Base-by-base conservation (phyloP, 106 monocot genomes). In the Allium sativum region DNA sequence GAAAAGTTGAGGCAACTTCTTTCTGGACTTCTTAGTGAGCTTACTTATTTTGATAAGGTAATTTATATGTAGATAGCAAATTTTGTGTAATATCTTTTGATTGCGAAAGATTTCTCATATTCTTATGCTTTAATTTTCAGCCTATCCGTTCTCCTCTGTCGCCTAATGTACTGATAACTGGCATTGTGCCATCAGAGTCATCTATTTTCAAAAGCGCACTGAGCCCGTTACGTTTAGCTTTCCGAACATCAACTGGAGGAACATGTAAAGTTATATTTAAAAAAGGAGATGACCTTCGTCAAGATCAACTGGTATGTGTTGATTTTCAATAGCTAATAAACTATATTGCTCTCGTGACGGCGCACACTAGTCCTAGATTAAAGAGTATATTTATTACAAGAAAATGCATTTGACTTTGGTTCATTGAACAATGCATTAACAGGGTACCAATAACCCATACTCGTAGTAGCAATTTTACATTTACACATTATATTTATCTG, bases 41-140 rank as follows among this genome's bases (percentile, higher is more conserved):
- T 91, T 59, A 87, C 90, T 21, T 84, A 91, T 65, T 96, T 96
- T 80, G 96, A 96, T 58, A 91, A 96, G 96, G 96, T 90, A 17
- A 8, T 20, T 31, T 3, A 31, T 1, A 31, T 3, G 31, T 31
- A 31, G 31, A 31, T 5, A 31, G 31, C 31, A 31, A 31, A 31
- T 31, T 31, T 5, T 31, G 1, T 31, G 31, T 31, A 0, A 31
- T 5, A 31, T 65, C 56, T 66, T 42, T 20, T 20, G 14, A 54
- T 8, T 43, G n/a, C 52, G 44, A 15, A 65, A 50, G 44, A 7
- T 54, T 31, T 18, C 18, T 67, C 44, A 58, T 62, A 14, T 55
- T 12, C 8, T 15, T 52, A 10, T 43, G n/a, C 10, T 20, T 16
- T 55, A 31, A 64, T 44, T 69, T 58, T 74, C 77, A 96, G 96